Evolutionary conservation across 306 rosid species (phyloP).

Genomic region (Rubus parviflorus): DNA sequence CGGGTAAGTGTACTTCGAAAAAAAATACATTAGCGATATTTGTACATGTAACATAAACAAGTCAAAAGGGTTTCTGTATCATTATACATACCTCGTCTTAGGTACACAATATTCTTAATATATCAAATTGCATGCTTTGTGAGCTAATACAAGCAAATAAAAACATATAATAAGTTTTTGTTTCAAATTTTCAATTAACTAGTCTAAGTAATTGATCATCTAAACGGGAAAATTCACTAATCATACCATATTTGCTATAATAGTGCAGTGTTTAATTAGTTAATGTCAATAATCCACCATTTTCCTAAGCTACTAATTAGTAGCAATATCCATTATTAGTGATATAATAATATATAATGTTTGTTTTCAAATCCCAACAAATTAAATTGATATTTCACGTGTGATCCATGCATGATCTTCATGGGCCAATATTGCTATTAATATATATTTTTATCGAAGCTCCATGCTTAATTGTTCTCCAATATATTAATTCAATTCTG

Average conservation of each 20-base stretch:
- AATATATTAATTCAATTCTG: background rate
- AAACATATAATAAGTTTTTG: background rate
- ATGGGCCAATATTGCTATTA: background rate
- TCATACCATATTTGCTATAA: background rate
- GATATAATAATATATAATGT: constrained; percentile 9
- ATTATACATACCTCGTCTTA: too few species aligned
- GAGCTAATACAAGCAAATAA: too few species aligned
- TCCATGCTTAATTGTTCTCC: constrained; percentile 15
- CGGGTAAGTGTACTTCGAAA: too few species aligned
- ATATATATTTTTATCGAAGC: background rate
- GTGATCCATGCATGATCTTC: constrained; percentile 29
- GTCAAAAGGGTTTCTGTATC: too few species aligned
- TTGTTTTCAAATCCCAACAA: constrained; percentile 17
- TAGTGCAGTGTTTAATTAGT: background rate
- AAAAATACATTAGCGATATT: too few species aligned
- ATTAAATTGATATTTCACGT: constrained; percentile 20
- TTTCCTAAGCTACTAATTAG: background rate
- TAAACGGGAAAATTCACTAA: background rate
- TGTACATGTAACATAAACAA: too few species aligned
- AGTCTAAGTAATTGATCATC: background rate
- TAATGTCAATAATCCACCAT: constrained; percentile 4
- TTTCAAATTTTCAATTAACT: too few species aligned
- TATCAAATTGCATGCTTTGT: too few species aligned
- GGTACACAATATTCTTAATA: too few species aligned
- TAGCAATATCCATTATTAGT: background rate